phyloP scores from a whole-genome alignment of 1,284 basidiomycete genomes.

The Apiotrichum mycotoxinovorans region DNA sequence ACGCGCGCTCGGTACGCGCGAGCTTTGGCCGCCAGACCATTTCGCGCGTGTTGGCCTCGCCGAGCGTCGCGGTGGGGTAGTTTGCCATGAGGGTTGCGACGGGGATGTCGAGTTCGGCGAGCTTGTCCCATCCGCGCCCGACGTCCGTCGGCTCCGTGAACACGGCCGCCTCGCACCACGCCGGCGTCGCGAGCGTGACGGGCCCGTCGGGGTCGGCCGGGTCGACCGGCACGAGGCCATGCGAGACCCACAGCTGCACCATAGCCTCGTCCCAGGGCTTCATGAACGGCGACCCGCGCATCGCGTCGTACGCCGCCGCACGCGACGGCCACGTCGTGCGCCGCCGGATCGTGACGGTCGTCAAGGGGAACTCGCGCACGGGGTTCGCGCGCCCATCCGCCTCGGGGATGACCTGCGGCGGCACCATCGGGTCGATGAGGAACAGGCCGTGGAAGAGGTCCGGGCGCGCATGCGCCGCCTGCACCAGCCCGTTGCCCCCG shows the following conservation, averaged over 20 bases:
- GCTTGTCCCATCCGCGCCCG: conserved; percentile 35
- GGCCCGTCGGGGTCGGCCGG: neutral
- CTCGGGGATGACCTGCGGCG: conserved; percentile 65
- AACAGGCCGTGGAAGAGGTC: conserved; percentile 68
- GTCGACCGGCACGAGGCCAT: conserved; percentile 56
- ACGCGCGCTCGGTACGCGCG: conserved; percentile 31
- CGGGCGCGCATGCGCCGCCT: conserved; percentile 63
- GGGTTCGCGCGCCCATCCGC: conserved; percentile 76
- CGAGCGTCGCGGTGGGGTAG: conserved; percentile 25
- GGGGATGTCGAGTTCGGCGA: conserved; percentile 27
- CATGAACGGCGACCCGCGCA: conserved; percentile 45
- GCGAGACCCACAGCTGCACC: conserved; percentile 61
- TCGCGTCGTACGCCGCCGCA: neutral
- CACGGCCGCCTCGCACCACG: conserved; percentile 35
- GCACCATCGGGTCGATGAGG: conserved; percentile 66
- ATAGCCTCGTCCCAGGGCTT: conserved; percentile 56
- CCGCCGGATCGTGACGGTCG: conserved; percentile 2
- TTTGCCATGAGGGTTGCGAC: conserved; percentile 23
- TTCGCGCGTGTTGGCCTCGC: conserved; percentile 26
- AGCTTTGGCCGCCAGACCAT: conserved; percentile 37
- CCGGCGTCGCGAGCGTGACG: conserved; percentile 36
- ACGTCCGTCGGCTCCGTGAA: conserved; percentile 32
- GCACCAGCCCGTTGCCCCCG: conserved; percentile 24
- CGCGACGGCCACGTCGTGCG: conserved; percentile 9
- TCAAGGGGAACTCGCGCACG: conserved; percentile 50